Evolutionary conservation across 202 grass and related monocot genomes (phyloP).

Genomic region (Digitaria exilis): DNA sequence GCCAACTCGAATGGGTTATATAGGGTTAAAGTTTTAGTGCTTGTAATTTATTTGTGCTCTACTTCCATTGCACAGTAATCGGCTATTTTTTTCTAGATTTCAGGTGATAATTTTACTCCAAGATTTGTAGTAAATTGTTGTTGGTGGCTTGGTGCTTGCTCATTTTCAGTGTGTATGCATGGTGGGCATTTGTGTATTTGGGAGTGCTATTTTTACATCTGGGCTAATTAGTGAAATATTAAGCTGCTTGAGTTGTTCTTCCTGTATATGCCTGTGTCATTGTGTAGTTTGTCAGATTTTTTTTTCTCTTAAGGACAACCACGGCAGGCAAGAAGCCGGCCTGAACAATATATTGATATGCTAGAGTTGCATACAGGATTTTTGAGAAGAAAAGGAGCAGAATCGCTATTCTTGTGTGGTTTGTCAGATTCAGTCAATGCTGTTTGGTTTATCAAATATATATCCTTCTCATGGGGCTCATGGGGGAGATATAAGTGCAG

Average conservation of each 20-base stretch:
- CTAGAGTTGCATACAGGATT: no score
- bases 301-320: no score
- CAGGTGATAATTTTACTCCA: background rate
- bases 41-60: background rate
- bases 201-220: background rate
- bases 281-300: background rate
- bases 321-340: no score
- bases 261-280: background rate
- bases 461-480: background rate
- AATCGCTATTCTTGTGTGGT: no score
- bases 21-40: background rate
- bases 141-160: background rate
- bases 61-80: background rate
- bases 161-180: background rate
- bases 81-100: background rate
- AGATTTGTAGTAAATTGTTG: background rate
- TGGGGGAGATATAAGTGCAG: background rate
- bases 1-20: background rate
- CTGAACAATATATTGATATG: no score
- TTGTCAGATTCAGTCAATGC: background rate
- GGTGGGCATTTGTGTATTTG: background rate
- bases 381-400: no score
- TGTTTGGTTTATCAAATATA: background rate
- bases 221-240: background rate
- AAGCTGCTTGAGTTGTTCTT: background rate